Percentiles rank a stretch among this genome's conserved stretches.
Conservation (phyloP, 208 protist species). For the Leishmania arabica region DNA sequence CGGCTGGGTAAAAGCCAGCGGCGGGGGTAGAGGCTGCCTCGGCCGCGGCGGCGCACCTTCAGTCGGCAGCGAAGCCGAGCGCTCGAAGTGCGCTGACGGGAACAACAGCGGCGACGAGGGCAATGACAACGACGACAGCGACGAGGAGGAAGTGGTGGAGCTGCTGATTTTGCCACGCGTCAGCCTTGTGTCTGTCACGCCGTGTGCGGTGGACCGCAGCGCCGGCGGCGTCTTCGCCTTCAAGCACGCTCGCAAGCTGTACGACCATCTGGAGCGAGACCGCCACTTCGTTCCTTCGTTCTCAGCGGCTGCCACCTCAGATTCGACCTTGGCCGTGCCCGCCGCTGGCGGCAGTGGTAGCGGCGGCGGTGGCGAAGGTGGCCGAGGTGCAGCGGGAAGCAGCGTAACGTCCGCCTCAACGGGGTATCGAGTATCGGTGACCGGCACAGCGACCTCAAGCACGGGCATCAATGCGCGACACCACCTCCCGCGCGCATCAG, state of each 20-base stretch:
- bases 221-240: conserved; percentile 28
- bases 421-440: background rate
- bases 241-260: conserved; percentile 28
- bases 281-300: background rate
- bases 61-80: background rate
- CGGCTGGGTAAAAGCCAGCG: background rate
- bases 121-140: background rate
- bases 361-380: conserved; percentile 1
- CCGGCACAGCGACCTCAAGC: background rate
- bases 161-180: conserved; percentile 35
- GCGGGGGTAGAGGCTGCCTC: background rate
- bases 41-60: background rate
- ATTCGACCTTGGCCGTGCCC: background rate
- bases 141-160: conserved; percentile 17
- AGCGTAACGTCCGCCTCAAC: background rate
- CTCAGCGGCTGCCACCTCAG: background rate
- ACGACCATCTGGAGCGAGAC: conserved; percentile 19
- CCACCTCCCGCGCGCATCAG: background rate
- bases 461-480: background rate
- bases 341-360: conserved; percentile 9
- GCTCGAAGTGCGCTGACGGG: background rate
- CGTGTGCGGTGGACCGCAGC: conserved; percentile 27
- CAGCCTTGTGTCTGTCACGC: conserved; percentile 26
- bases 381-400: background rate
- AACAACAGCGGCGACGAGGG: background rate